Conservation (phyloP, 1,139 yeast species). For the Meyerozyma athensensis region DNA sequence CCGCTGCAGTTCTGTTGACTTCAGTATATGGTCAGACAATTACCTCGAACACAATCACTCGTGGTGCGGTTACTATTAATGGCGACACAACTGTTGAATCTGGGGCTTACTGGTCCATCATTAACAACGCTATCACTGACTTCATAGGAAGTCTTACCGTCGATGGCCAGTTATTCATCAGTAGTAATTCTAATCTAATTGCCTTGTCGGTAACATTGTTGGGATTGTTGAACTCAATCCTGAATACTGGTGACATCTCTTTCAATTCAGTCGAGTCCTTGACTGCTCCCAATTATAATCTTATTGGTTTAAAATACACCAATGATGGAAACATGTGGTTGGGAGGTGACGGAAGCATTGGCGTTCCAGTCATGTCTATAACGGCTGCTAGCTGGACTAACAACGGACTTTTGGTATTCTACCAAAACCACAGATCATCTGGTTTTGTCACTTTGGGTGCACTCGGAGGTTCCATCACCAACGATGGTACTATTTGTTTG, state of each 20-base stretch:
- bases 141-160: conserved; percentile 11
- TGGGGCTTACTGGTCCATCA: conserved; percentile 13
- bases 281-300: conserved; percentile 8
- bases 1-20: background rate
- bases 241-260: conserved; percentile 11
- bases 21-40: conserved; percentile 4
- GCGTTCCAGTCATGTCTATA: conserved; percentile 10
- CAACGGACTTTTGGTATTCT: conserved; percentile 12
- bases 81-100: conserved; percentile 11
- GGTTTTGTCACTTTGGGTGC: conserved; percentile 11
- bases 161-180: conserved; percentile 11
- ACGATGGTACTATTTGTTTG: conserved; percentile 14
- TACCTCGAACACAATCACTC: conserved; percentile 6
- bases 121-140: conserved; percentile 10
- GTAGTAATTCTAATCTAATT: conserved; percentile 8
- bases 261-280: conserved; percentile 11
- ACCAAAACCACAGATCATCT: conserved; percentile 9
- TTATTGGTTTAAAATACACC: conserved; percentile 10
- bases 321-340: conserved; percentile 12
- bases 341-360: conserved; percentile 10
- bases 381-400: conserved; percentile 12
- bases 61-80: conserved; percentile 4
- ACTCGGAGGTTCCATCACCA: conserved; percentile 7
- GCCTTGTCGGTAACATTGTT: conserved; percentile 10
- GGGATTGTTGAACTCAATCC: conserved; percentile 7